Percentiles rank a stretch among this genome's conserved stretches.
Evolutionary conservation across 805 yeast genomes (phyloP).

Genomic region (Hanseniaspora guilliermondii): DNA sequence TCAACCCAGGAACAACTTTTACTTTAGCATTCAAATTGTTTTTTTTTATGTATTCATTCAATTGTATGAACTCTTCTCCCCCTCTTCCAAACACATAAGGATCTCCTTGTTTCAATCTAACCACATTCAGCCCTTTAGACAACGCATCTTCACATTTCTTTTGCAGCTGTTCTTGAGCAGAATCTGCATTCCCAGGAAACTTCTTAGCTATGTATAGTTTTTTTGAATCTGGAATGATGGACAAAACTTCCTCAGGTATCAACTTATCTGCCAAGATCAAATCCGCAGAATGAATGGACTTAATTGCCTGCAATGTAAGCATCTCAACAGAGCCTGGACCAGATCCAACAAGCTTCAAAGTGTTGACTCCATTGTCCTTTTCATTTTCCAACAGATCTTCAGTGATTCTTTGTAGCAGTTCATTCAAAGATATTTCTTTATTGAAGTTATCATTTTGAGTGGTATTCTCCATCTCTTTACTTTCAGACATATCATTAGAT

Average conservation of each 20-base stretch:
- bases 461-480: constrained; percentile 1
- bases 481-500: constrained; percentile 14
- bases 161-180: constrained; percentile 76
- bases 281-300: constrained; percentile 72
- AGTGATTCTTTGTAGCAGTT: neutral
- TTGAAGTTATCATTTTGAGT: neutral
- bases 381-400: constrained; percentile 2
- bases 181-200: constrained; percentile 93
- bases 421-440: neutral
- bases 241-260: constrained; percentile 79
- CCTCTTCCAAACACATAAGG: constrained; percentile 95
- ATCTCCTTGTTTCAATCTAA: constrained; percentile 89
- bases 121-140: constrained; percentile 59
- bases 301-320: constrained; percentile 73
- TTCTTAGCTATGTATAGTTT: constrained; percentile 77
- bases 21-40: constrained; percentile 37
- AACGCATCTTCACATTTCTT: constrained; percentile 58
- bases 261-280: constrained; percentile 78
- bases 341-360: constrained; percentile 66
- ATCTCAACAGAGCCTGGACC: constrained; percentile 86
- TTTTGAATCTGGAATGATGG: constrained; percentile 64
- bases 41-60: constrained; percentile 34
- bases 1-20: constrained; percentile 70
- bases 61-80: constrained; percentile 72
- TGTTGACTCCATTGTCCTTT: constrained; percentile 29